Conservation (phyloP, 2,329 filamentous ascomycete genomes). For the Sporothrix globosa region DNA sequence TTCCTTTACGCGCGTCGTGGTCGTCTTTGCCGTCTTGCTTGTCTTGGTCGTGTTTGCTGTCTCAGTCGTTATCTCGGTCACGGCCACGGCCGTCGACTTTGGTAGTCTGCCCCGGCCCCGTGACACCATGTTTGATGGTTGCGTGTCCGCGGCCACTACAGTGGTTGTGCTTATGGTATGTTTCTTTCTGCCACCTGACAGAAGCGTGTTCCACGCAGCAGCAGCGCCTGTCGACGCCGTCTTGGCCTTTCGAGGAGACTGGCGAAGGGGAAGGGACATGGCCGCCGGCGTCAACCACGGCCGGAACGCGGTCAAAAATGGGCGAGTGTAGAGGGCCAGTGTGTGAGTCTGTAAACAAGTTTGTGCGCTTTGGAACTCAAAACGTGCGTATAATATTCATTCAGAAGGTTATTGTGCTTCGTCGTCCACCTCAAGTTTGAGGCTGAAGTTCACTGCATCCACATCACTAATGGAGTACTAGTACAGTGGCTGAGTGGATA, state of each 20-base stretch:
- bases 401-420: background rate
- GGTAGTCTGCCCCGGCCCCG: background rate
- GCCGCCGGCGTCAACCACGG: conserved; percentile 23
- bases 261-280: conserved; percentile 33
- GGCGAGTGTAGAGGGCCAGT: background rate
- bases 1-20: conserved; percentile 5
- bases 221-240: background rate
- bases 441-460: background rate
- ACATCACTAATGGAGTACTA: no score
- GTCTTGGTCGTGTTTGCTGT: background rate
- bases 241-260: conserved; percentile 29
- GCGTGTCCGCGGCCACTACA: background rate
- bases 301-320: conserved; percentile 17
- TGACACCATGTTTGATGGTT: background rate
- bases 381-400: background rate
- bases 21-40: background rate
- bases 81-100: background rate
- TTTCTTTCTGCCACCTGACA: conserved; percentile 31
- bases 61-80: background rate
- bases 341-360: background rate
- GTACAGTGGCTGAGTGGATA: background rate
- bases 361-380: background rate
- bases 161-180: background rate
- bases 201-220: conserved; percentile 38
- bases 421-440: background rate